Evolutionary conservation across 257 asterid species (phyloP).

Genomic region (Scutellaria galericulata): DNA sequence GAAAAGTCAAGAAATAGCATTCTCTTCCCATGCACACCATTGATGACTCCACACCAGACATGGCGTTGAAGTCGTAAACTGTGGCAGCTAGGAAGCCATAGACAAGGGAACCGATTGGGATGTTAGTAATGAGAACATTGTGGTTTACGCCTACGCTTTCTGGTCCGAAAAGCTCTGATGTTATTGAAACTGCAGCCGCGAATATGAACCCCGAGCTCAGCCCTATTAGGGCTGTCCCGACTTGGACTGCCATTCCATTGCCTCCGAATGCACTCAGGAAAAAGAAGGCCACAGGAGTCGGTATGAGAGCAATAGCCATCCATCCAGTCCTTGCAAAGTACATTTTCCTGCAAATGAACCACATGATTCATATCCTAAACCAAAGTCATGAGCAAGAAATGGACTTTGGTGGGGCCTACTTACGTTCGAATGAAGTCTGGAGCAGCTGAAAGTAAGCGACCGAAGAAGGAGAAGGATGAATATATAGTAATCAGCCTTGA

Average conservation of each 20-base stretch:
- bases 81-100: conserved; percentile 80
- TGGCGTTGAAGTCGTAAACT: conserved; percentile 64
- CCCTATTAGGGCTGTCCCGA: conserved; percentile 82
- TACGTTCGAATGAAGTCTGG: conserved; percentile 77
- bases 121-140: conserved; percentile 85
- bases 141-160: conserved; percentile 82
- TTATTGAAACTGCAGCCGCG: conserved; percentile 86
- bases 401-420: conserved; percentile 36
- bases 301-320: conserved; percentile 75
- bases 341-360: conserved; percentile 54
- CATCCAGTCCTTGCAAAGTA: conserved; percentile 88
- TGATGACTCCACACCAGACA: conserved; percentile 29
- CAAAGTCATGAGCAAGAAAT: not conserved
- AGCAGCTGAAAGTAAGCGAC: conserved; percentile 90
- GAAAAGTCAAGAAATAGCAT: conserved; percentile 73
- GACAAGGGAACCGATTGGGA: conserved; percentile 82
- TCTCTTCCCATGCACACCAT: conserved; percentile 81
- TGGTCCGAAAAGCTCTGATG: conserved; percentile 92
- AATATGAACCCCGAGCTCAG: conserved; percentile 92
- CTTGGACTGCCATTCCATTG: conserved; percentile 48
- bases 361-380: no score
- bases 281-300: conserved; percentile 70
- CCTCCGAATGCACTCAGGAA: conserved; percentile 57
- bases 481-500: conserved; percentile 69
- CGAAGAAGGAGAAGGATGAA: conserved; percentile 90